These are phyloP conservation scores for Haplosporangium sp. DNA, from an alignment of 371 early-diverging fungal genomes.

Conservation along the genomic window DNA sequence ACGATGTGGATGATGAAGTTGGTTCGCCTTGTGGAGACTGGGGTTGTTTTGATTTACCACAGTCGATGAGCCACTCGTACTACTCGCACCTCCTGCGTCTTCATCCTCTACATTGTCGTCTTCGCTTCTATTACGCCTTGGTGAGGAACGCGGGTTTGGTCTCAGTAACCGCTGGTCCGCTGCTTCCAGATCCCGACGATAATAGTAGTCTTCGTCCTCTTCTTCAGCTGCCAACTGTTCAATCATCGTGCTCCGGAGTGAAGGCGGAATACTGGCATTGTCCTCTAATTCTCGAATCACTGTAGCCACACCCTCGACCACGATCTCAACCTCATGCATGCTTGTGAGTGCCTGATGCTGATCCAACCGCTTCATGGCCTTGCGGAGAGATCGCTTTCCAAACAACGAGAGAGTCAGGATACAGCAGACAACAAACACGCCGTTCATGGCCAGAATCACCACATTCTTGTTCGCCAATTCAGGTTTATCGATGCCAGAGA, in stretches of 20 bases:
- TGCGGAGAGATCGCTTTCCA: conserved; percentile 54
- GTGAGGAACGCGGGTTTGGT: not conserved
- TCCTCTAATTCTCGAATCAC: conserved; percentile 31
- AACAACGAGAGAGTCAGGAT: conserved; percentile 52
- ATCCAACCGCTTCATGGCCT: conserved; percentile 47
- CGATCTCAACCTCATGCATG: conserved; percentile 22
- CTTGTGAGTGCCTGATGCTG: conserved; percentile 35
- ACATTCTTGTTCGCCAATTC: conserved; percentile 47
- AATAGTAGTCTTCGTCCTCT: conserved; percentile 10
- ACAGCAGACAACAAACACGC: conserved; percentile 47
- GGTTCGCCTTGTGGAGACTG: not conserved
- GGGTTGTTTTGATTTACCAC: not conserved
- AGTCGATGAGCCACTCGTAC: not conserved
- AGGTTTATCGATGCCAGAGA: conserved; percentile 54
- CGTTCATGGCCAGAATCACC: conserved; percentile 54
- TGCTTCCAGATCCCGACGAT: conserved; percentile 18
- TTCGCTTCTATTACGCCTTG: not conserved
- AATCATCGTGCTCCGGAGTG: conserved; percentile 24
- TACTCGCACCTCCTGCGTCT: not conserved
- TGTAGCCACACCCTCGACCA: conserved; percentile 21
- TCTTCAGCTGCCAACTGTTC: conserved; percentile 34
- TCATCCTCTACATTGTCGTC: not conserved
- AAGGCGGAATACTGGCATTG: conserved; percentile 32
- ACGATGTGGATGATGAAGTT: not conserved
- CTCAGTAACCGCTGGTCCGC: conserved; percentile 12